Evolutionary conservation across 2,329 filamentous ascomycete genomes (phyloP), one percentile per base, ranked within the genome.

Genomic region (Dactylellina cionopaga): DNA sequence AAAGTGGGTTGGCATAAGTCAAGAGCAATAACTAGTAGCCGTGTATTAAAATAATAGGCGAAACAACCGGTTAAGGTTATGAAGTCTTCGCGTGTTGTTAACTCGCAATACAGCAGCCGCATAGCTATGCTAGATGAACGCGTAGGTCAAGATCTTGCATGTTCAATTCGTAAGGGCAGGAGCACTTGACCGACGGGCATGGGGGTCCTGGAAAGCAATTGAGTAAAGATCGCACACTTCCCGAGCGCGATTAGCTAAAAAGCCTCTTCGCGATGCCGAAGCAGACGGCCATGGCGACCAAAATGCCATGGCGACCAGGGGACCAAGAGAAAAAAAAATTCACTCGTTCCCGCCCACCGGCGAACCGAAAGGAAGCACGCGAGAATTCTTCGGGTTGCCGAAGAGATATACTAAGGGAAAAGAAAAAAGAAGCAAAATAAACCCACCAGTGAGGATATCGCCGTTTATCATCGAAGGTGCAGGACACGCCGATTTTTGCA

Each of bases 361-460:
- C 19, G 46, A 43, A 49, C 56, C 65, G 56, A 64, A 41, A 33
- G n/a, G n/a, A n/a, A n/a, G 37, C n/a, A 43, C 66, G 66, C 58
- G 66, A 71, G 59, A 64, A 71, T 71, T 71, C 59, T 46, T 71
- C 66, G 66, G 66, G 58, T 63, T 71, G 49, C 66, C 66, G 58
- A 71, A 22, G n/a, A n/a, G 3, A 11, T 22, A 24, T 17, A 44
- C 3, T 17, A 31, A 6, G n/a, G 9, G 10, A 31, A 10, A 11
- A 3, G 24, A 17, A 47, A 33, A 37, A 33, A 51, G 56, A 37
- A 52, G 39, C 46, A 49, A 60, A 65, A 63, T 60, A 47, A 71
- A 58, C 58, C 66, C 58, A 71, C 66, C 66, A 71, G 66, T 71
- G 43, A 63, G 66, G 65, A 51, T 56, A 49, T 63, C 56, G 65